A percentile compares a stretch with the other conserved stretches of the same genome.
phyloP scores from a whole-genome alignment of 2,329 filamentous ascomycete species.

The Ceratocystis eucalypticola region DNA sequence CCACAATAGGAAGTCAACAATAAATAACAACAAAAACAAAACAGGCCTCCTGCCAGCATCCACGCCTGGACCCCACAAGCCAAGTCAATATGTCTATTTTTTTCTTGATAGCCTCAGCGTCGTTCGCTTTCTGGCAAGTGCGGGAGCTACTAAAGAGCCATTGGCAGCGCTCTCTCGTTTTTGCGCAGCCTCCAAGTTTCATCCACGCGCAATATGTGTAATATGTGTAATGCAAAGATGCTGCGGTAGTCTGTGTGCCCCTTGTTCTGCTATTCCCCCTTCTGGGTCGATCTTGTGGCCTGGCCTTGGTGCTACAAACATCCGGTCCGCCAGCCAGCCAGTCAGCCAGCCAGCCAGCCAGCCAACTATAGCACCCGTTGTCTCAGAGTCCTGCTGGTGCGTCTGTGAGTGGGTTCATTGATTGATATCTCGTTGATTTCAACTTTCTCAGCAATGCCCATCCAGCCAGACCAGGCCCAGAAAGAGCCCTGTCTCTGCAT shows the following conservation, averaged over 20 bases:
- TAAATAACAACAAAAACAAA: not conserved
- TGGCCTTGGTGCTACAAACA: not conserved
- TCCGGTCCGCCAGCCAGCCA: not conserved
- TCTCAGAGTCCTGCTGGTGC: not conserved
- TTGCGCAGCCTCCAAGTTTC: not conserved
- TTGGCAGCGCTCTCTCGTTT: not conserved
- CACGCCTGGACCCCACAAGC: not conserved
- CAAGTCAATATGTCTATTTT: not conserved
- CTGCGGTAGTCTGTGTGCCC: not conserved
- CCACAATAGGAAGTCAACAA: not conserved
- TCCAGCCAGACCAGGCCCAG: not conserved
- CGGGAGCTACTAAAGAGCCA: not conserved
- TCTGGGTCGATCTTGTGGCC: not conserved
- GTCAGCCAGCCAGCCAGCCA: no score
- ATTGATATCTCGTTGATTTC: not conserved
- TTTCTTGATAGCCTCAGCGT: not conserved
- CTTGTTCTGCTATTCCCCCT: not conserved
- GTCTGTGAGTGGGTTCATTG: not conserved
- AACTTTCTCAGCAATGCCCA: not conserved
- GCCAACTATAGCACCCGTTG: not conserved
- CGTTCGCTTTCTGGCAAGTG: not conserved
- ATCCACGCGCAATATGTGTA: not conserved
- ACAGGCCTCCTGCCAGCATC: not conserved
- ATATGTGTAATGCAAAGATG: constrained; percentile 1
- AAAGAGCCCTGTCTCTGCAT: not conserved